phyloP scores from a whole-genome alignment of 2,329 filamentous ascomycete species.

The Talaromyces piceae region DNA sequence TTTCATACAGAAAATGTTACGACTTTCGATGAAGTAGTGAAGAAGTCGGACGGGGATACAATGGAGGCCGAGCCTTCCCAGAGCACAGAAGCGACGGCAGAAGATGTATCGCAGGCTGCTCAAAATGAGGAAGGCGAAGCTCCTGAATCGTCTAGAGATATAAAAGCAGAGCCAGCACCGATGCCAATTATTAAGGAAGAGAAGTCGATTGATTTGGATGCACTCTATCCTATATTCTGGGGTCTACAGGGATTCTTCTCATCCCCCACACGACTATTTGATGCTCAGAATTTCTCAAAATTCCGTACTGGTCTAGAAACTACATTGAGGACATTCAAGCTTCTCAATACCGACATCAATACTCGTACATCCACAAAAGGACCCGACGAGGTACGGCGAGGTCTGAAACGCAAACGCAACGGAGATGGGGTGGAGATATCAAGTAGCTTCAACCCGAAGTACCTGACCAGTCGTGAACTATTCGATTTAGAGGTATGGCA shows the following conservation, averaged over 20 bases:
- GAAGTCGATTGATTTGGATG: conserved; percentile 56
- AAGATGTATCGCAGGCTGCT: conserved; percentile 21
- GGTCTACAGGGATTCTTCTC: conserved; percentile 86
- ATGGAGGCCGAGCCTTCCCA: conserved; percentile 54
- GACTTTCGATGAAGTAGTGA: conserved; percentile 58
- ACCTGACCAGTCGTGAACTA: conserved; percentile 91
- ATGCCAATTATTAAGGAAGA: conserved; percentile 13
- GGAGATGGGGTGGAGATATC: conserved; percentile 56
- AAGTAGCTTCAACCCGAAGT: conserved; percentile 90
- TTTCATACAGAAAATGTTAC: conserved; percentile 96
- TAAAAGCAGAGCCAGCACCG: not conserved
- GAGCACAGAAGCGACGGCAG: conserved; percentile 28
- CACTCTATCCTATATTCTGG: conserved; percentile 90
- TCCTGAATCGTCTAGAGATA: conserved; percentile 9
- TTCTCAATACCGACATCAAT: conserved; percentile 59
- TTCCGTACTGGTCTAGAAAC: conserved; percentile 58
- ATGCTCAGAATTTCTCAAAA: conserved; percentile 55
- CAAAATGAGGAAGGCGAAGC: conserved; percentile 14
- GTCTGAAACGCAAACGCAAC: conserved; percentile 63
- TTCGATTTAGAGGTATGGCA: conserved; percentile 82
- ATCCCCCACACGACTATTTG: conserved; percentile 76
- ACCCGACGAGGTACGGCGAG: conserved; percentile 56
- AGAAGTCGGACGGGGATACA: conserved; percentile 38
- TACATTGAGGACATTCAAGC: conserved; percentile 69
- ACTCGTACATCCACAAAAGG: conserved; percentile 53